Percentiles rank a stretch among this genome's conserved stretches.
phyloP scores from a whole-genome alignment of 441 rosid species.

The Eruca vesicaria region DNA sequence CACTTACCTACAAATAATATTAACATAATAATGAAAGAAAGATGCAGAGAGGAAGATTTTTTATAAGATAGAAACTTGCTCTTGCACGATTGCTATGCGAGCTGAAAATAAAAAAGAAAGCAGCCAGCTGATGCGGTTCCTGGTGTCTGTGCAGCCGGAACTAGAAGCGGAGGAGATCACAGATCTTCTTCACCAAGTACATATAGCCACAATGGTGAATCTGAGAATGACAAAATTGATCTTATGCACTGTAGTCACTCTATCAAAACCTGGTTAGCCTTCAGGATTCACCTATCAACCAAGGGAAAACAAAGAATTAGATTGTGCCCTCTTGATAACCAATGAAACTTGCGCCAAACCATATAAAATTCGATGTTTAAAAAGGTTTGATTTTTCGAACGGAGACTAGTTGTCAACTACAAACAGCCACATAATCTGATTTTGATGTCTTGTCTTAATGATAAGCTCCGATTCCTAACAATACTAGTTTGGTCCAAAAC shows the following conservation, averaged over 20 bases:
- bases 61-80: slow-evolving; percentile 18
- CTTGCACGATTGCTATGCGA: slow-evolving; percentile 24
- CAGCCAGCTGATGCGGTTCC: slow-evolving; percentile 20
- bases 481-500: background rate
- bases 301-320: background rate
- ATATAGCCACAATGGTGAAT: slow-evolving; percentile 3
- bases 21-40: slow-evolving; percentile 27
- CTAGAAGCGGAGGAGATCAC: slow-evolving; percentile 2
- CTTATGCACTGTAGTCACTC: slow-evolving; percentile 1
- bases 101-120: slow-evolving; percentile 17
- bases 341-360: background rate
- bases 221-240: slow-evolving; percentile 7
- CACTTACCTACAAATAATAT: slow-evolving; percentile 30
- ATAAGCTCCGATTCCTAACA: background rate
- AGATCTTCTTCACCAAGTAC: slow-evolving; percentile 25
- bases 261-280: slow-evolving; percentile 8
- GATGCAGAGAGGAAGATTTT: slow-evolving; percentile 10
- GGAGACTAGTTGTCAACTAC: background rate
- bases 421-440: background rate
- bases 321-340: background rate
- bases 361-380: background rate
- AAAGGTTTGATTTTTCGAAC: too few relatives aligned
- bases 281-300: slow-evolving; percentile 26
- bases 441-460: background rate
- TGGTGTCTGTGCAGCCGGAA: background rate